Percentiles rank a stretch among this genome's conserved stretches.
Evolutionary conservation across 2,329 filamentous ascomycete genomes (phyloP).

Genomic region (Pyricularia grisea): DNA sequence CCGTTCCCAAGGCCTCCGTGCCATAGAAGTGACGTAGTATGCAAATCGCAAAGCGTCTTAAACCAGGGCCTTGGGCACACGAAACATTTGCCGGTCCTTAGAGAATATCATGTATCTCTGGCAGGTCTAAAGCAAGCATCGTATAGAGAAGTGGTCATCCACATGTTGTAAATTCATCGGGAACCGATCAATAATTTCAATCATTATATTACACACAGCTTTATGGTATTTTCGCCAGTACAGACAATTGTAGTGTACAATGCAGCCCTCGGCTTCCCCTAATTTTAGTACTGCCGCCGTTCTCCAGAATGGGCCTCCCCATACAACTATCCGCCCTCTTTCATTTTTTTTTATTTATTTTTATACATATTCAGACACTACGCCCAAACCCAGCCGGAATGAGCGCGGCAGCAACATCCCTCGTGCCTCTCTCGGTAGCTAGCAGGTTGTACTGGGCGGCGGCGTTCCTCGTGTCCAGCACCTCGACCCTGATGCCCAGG

Average conservation of each 20-base stretch:
- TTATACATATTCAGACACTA: not conserved
- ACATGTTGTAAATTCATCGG: not conserved
- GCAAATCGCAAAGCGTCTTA: not conserved
- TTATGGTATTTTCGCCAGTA: not conserved
- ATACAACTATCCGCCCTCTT: not conserved
- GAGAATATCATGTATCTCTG: not conserved
- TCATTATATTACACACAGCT: not conserved
- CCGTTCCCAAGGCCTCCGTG: not conserved
- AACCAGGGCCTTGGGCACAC: not conserved
- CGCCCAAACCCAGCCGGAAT: slow-evolving; percentile 57
- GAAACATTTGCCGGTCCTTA: not conserved
- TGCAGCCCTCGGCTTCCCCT: not conserved
- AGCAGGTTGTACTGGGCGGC: slow-evolving; percentile 90
- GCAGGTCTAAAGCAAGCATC: not conserved
- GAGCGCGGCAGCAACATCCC: slow-evolving; percentile 77
- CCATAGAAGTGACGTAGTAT: not conserved
- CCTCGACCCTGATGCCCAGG: slow-evolving; percentile 76
- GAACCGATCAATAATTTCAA: not conserved
- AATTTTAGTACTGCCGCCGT: not conserved
- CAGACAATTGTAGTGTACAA: not conserved
- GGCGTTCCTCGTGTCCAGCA: slow-evolving; percentile 88
- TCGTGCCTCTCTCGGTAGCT: slow-evolving; percentile 83
- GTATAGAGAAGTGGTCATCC: not conserved
- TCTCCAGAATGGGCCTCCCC: not conserved
- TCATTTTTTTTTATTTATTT: not conserved